A percentile compares a stretch with the other conserved stretches of the same genome.
phyloP scores from a whole-genome alignment of 2,329 filamentous ascomycete species.

The Cytospora schulzeri region DNA sequence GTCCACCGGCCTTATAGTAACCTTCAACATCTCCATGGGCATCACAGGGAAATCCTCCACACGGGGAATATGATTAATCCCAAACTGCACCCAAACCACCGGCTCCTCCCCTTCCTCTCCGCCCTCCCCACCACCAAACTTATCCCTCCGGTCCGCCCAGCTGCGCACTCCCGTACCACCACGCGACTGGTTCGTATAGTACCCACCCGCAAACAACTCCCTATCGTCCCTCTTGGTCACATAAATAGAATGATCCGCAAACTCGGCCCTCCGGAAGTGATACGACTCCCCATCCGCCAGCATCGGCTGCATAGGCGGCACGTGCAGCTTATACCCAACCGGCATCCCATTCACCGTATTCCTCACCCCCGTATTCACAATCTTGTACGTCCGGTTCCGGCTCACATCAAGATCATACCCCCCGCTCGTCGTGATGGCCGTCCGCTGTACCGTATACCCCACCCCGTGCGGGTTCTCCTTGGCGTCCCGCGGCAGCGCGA shows the following conservation, averaged over 20 bases:
- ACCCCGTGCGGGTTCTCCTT: constrained; percentile 51
- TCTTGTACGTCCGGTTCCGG: constrained; percentile 58
- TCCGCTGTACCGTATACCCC: constrained; percentile 51
- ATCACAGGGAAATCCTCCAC: constrained; percentile 71
- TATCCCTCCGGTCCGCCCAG: constrained; percentile 44
- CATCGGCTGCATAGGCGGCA: constrained; percentile 60
- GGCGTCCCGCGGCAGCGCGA: constrained; percentile 49
- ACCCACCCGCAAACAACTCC: constrained; percentile 42
- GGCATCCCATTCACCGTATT: constrained; percentile 58
- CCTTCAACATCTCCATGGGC: constrained; percentile 60
- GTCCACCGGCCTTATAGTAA: constrained; percentile 52
- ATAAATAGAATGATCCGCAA: constrained; percentile 41
- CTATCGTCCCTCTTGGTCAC: constrained; percentile 40
- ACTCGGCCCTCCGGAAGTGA: constrained; percentile 41
- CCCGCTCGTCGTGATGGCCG: constrained; percentile 47
- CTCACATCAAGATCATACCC: constrained; percentile 51
- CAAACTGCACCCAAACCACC: constrained; percentile 55
- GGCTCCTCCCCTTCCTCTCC: constrained; percentile 45
- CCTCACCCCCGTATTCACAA: constrained; percentile 52
- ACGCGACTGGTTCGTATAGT: constrained; percentile 45
- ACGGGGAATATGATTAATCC: constrained; percentile 63
- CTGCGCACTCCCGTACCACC: constrained; percentile 38
- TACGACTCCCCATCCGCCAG: constrained; percentile 46
- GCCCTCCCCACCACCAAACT: constrained; percentile 32
- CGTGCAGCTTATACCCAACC: constrained; percentile 58